Evolutionary conservation across 305 asterid species (phyloP).

Genomic region (Fraxinus sp.): DNA sequence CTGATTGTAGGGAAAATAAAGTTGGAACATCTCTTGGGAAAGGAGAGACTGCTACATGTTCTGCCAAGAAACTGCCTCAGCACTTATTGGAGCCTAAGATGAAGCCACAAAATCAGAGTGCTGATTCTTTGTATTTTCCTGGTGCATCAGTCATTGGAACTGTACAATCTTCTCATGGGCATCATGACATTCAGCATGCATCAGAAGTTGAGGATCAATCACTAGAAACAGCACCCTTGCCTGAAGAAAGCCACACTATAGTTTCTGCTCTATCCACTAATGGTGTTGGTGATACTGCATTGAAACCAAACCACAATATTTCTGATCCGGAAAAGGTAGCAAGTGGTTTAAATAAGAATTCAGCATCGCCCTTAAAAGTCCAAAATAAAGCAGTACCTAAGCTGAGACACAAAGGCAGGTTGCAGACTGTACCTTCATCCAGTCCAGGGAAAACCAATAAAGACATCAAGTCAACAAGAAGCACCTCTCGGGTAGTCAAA

Average conservation of each 20-base stretch:
- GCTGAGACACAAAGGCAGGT: constrained; percentile 51
- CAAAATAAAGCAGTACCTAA: constrained; percentile 46
- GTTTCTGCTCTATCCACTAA: constrained; percentile 22
- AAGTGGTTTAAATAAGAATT: constrained; percentile 30
- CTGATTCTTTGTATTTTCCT: constrained; percentile 19
- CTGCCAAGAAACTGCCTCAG: constrained; percentile 22
- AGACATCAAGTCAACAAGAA: constrained; percentile 46
- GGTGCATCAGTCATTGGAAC: constrained; percentile 17
- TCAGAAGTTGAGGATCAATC: constrained; percentile 24
- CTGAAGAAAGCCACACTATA: constrained; percentile 30
- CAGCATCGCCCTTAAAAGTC: constrained; percentile 33
- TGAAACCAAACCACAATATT: constrained; percentile 20
- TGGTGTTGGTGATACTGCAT: constrained; percentile 18
- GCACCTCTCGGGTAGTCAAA: constrained; percentile 44
- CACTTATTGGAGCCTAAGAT: constrained; percentile 23
- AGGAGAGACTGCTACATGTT: constrained; percentile 15
- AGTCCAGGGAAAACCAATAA: constrained; percentile 45
- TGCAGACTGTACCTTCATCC: constrained; percentile 55
- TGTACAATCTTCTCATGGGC: constrained; percentile 18
- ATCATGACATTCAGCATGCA: constrained; percentile 24
- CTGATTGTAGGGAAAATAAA: constrained; percentile 20
- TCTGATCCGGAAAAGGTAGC: constrained; percentile 30
- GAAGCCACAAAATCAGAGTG: constrained; percentile 14
- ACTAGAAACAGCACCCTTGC: constrained; percentile 4
- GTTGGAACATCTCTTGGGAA: constrained; percentile 19